These are phyloP conservation scores for Termitomyces sp. DNA, from an alignment of 768 basidiomycete species.

Conservation along the genomic window DNA sequence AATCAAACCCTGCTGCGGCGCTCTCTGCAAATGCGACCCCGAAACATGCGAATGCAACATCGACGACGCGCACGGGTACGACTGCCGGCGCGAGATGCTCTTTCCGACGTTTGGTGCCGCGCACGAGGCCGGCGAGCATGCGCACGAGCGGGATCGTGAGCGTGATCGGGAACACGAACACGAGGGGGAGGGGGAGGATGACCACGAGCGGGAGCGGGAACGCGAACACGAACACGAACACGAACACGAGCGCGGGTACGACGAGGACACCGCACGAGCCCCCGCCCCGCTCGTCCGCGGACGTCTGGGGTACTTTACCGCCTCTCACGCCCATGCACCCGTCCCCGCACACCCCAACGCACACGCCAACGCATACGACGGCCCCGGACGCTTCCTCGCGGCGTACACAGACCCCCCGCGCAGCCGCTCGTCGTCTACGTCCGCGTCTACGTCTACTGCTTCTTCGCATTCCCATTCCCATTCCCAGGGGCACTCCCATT, in stretches of 20 bases:
- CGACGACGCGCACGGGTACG: slow-evolving; percentile 15
- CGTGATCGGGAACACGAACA: not conserved
- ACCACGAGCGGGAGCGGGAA: too few species aligned
- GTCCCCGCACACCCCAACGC: too few species aligned
- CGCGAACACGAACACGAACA: not conserved
- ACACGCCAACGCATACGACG: not conserved
- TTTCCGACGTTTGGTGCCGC: slow-evolving; percentile 1
- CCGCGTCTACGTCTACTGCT: slow-evolving; percentile 1
- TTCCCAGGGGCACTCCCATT: too few species aligned
- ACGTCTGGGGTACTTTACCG: slow-evolving; percentile 4
- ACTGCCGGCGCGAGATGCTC: slow-evolving; percentile 17
- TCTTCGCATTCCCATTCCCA: slow-evolving; percentile 7
- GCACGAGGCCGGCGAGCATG: too few species aligned
- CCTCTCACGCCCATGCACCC: too few species aligned
- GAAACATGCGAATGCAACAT: slow-evolving; percentile 16
- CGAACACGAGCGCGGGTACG: not conserved
- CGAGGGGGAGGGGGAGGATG: too few species aligned
- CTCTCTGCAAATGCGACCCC: slow-evolving; percentile 18
- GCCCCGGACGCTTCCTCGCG: not conserved
- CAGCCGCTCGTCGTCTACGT: slow-evolving; percentile 19
- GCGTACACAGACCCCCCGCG: slow-evolving; percentile 7
- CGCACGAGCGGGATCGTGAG: not conserved
- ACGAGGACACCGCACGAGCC: not conserved
- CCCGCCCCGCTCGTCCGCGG: not conserved
- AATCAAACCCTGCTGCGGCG: slow-evolving; percentile 18